Percentiles rank a stretch among this genome's conserved stretches.
Evolutionary conservation across 2,329 filamentous ascomycete species (phyloP).

Genomic region (Colletotrichum aenigma): DNA sequence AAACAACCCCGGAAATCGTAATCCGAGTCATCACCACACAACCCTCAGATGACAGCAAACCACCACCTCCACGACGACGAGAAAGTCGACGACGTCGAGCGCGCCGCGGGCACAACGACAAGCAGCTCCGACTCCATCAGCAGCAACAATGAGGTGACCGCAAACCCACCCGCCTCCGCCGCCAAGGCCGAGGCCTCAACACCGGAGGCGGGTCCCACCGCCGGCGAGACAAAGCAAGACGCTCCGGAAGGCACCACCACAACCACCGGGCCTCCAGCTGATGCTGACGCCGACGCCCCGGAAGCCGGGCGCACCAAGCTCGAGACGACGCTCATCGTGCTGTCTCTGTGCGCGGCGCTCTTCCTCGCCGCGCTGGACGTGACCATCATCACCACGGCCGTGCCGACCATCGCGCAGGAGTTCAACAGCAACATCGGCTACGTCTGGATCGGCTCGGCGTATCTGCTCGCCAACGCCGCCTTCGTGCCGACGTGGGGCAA

Average conservation of each 20-base stretch:
- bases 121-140: conserved; percentile 4
- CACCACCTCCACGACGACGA: conserved; percentile 10
- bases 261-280: not conserved
- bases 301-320: conserved; percentile 40
- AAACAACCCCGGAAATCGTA: not conserved
- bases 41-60: conserved; percentile 1
- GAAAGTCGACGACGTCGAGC: conserved; percentile 12
- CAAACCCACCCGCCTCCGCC: not conserved
- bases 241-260: not conserved
- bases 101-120: not conserved
- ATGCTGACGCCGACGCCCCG: conserved; percentile 21
- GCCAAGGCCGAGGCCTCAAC: not conserved
- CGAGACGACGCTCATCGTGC: conserved; percentile 31
- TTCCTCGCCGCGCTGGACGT: conserved; percentile 54
- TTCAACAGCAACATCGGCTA: conserved; percentile 70
- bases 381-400: conserved; percentile 65
- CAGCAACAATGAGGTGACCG: not conserved
- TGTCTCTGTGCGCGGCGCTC: conserved; percentile 28
- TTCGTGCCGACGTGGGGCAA: conserved; percentile 74
- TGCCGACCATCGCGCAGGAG: conserved; percentile 63
- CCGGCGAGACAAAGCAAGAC: not conserved
- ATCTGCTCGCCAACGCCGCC: conserved; percentile 72
- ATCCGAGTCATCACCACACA: not conserved
- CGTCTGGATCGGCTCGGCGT: conserved; percentile 79
- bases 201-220: not conserved